Conservation (phyloP, 2,329 filamentous ascomycete species). For the Didymella exigua region DNA sequence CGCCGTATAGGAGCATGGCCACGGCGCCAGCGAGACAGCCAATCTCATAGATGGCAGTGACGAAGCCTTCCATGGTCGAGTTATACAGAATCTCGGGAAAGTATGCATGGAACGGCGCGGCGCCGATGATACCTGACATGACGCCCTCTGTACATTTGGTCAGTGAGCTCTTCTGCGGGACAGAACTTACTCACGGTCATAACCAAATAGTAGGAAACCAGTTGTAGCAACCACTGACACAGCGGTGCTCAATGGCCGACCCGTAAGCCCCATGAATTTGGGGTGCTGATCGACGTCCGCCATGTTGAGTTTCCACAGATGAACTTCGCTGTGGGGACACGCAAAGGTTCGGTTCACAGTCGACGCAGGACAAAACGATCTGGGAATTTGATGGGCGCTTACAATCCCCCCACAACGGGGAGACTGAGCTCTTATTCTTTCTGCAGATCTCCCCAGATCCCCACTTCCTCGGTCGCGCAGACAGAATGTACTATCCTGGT, state of each 20-base stretch:
- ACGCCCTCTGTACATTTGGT: conserved; percentile 37
- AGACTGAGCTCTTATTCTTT: conserved; percentile 2
- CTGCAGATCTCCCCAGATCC: conserved; percentile 5
- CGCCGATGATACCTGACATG: conserved; percentile 47
- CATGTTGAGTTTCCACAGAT: conserved; percentile 10
- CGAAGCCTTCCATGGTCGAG: conserved; percentile 57
- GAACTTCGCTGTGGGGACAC: not conserved
- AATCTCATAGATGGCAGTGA: conserved; percentile 60
- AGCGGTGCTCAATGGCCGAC: conserved; percentile 31
- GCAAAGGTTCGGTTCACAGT: not conserved
- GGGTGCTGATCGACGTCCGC: conserved; percentile 25
- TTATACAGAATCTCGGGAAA: conserved; percentile 50
- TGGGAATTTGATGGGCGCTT: not conserved
- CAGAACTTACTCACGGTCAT: conserved; percentile 32
- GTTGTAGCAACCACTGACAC: conserved; percentile 41
- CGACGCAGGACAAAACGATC: not conserved
- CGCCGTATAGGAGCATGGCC: conserved; percentile 47
- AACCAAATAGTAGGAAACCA: conserved; percentile 42
- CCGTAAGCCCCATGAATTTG: conserved; percentile 38
- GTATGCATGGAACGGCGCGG: conserved; percentile 41
- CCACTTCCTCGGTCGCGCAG: conserved; percentile 1
- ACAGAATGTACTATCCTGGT: conserved; percentile 7
- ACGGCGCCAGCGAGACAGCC: conserved; percentile 55
- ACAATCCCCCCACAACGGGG: not conserved
- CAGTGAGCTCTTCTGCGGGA: not conserved